phyloP scores from a whole-genome alignment of 495 filamentous ascomycete genomes.

The Talaromyces trachyspermus region DNA sequence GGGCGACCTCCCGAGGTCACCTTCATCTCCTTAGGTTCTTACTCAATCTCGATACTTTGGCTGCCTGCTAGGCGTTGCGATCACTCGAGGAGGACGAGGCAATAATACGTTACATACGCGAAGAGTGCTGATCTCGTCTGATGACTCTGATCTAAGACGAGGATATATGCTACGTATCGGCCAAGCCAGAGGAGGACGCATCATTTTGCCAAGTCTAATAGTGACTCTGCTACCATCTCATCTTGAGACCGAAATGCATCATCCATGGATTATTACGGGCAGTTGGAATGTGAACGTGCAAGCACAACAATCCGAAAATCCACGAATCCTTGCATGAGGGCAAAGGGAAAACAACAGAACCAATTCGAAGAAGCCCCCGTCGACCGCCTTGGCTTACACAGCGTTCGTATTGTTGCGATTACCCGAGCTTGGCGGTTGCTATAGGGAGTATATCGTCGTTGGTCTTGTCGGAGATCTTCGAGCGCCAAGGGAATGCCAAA shows the following conservation, averaged over 20 bases:
- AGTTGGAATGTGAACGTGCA: background rate
- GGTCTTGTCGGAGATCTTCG: background rate
- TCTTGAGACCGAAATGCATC: background rate
- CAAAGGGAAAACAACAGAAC: background rate
- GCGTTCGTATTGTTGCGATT: background rate
- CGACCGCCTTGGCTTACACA: constrained; percentile 1
- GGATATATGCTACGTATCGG: too few relatives aligned
- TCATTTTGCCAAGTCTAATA: background rate
- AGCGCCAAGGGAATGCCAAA: too few relatives aligned
- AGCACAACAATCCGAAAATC: too few relatives aligned
- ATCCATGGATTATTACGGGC: too few relatives aligned
- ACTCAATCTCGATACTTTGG: background rate
- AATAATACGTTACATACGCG: too few relatives aligned
- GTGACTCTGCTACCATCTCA: background rate
- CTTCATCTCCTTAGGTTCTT: too few relatives aligned
- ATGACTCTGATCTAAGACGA: too few relatives aligned
- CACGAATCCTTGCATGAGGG: constrained; percentile 1
- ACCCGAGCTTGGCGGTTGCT: background rate
- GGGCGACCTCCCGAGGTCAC: too few relatives aligned
- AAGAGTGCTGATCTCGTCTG: too few relatives aligned
- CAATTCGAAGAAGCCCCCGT: too few relatives aligned
- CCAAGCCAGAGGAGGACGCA: constrained; percentile 1
- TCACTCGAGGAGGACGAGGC: background rate
- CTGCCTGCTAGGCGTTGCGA: background rate
- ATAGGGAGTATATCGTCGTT: background rate